These are phyloP conservation scores for Rhodomyrtus tomentosa DNA, from an alignment of 345 rosid genomes.

Conservation along the genomic window DNA sequence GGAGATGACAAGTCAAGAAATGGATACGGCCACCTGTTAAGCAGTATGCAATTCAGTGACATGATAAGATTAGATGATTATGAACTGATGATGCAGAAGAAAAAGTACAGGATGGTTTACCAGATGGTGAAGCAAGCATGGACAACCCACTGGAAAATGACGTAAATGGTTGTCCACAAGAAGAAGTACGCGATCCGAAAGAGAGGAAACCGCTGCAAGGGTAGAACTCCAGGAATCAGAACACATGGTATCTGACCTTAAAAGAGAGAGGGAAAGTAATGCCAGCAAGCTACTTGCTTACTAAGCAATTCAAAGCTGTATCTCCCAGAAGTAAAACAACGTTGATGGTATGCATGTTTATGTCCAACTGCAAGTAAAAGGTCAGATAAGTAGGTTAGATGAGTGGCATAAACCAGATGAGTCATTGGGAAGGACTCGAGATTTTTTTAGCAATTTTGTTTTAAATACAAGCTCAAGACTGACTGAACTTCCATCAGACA, in stretches of 20 bases:
- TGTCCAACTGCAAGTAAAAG: conserved; percentile 39
- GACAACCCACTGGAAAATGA: conserved; percentile 74
- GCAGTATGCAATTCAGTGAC: not conserved
- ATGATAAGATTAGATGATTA: not conserved
- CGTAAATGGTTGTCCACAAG: conserved; percentile 74
- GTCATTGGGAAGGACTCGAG: not conserved
- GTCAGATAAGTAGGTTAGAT: not conserved
- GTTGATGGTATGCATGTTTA: conserved; percentile 80
- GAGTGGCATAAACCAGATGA: not conserved
- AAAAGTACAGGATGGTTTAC: conserved; percentile 16
- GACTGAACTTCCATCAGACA: not conserved
- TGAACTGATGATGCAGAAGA: not conserved
- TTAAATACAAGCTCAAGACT: not conserved
- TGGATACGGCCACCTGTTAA: conserved; percentile 96
- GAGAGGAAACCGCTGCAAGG: conserved; percentile 69
- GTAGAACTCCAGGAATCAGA: not conserved
- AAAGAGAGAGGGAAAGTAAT: not conserved
- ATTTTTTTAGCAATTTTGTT: not conserved
- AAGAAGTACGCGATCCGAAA: conserved; percentile 89
- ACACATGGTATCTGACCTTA: not conserved
- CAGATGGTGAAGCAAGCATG: conserved; percentile 62
- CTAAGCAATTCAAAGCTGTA: conserved; percentile 74
- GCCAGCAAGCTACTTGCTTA: conserved; percentile 6
- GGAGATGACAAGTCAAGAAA: conserved; percentile 85
- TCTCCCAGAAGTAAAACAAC: conserved; percentile 72